Percentiles rank a stretch among this genome's conserved stretches.
Conservation (phyloP, 805 yeast species). For the Saturnispora ahearnii region DNA sequence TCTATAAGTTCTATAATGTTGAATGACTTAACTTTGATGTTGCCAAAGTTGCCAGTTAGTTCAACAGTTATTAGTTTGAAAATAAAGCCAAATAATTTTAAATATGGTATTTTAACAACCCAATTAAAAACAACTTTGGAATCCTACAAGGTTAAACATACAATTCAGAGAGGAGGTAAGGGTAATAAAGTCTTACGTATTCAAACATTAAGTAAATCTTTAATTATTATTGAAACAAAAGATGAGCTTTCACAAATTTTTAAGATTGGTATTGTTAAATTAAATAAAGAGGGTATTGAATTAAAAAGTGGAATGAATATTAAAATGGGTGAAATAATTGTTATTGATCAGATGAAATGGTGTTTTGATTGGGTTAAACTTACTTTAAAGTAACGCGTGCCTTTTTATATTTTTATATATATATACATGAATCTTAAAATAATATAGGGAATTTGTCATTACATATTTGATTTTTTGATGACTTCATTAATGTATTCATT, state of each 20-base stretch:
- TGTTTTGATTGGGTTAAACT: slow-evolving; percentile 16
- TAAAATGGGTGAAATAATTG: slow-evolving; percentile 8
- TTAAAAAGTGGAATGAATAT: slow-evolving; percentile 10
- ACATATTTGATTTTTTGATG: slow-evolving; percentile 1
- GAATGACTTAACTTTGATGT: background rate
- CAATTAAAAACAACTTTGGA: background rate
- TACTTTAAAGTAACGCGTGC: background rate
- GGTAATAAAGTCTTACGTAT: background rate
- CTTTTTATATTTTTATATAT: background rate
- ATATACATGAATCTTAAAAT: background rate
- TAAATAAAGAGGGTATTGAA: slow-evolving; percentile 13
- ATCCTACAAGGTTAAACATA: slow-evolving; percentile 2
- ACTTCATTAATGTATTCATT: slow-evolving; percentile 2
- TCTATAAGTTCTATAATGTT: background rate
- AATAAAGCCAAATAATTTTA: background rate
- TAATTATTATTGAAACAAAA: slow-evolving; percentile 6
- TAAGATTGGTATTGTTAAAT: slow-evolving; percentile 9
- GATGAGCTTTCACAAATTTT: background rate
- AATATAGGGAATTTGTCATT: background rate
- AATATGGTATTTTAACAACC: background rate
- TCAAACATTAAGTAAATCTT: slow-evolving; percentile 5
- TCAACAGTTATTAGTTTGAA: background rate
- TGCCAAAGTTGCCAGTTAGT: background rate
- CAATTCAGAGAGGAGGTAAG: slow-evolving; percentile 1
- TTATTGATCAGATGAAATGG: slow-evolving; percentile 7